A percentile compares a stretch with the other conserved stretches of the same genome.
Evolutionary conservation across 202 grass and related monocot genomes (phyloP).

Genomic region (Musa balbisiana): DNA sequence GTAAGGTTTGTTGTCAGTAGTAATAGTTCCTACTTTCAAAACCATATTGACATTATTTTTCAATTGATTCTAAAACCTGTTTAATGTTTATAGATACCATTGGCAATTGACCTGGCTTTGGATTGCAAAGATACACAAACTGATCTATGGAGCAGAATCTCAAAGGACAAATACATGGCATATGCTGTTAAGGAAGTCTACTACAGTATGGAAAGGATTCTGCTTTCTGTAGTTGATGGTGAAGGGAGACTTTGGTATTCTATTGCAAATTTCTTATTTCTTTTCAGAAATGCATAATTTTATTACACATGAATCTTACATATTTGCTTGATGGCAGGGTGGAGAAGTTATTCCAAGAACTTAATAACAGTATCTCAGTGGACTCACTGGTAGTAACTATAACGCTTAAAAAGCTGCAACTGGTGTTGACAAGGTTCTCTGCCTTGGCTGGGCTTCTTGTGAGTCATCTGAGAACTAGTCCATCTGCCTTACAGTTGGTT

Average conservation of each 20-base stretch:
- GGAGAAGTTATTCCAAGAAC: conserved; percentile 63
- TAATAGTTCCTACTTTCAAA: background rate
- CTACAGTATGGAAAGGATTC: conserved; percentile 71
- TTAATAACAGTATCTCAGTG: conserved; percentile 55
- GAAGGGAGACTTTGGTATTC: conserved; percentile 86
- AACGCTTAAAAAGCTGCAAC: conserved; percentile 63
- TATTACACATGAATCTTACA: conserved; percentile 2
- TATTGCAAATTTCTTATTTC: conserved; percentile 17
- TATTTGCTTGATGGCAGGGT: conserved; percentile 51
- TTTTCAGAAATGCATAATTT: conserved; percentile 13
- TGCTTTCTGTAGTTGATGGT: conserved; percentile 66
- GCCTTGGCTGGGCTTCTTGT: conserved; percentile 87
- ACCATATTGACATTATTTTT: conserved; percentile 10
- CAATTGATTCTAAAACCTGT: conserved; percentile 25
- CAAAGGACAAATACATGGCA: conserved; percentile 93
- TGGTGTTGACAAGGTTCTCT: conserved; percentile 66
- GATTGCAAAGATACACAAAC: conserved; percentile 62
- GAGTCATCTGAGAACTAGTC: conserved; percentile 21
- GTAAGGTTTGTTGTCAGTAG: conserved; percentile 45
- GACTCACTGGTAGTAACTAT: conserved; percentile 77
- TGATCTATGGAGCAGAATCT: conserved; percentile 75
- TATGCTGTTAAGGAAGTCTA: conserved; percentile 94
- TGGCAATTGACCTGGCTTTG: conserved; percentile 80
- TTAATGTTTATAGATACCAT: conserved; percentile 63
- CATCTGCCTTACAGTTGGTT: background rate